phyloP scores from a whole-genome alignment of 805 yeast genomes.

The Barnettozyma pratensis region DNA sequence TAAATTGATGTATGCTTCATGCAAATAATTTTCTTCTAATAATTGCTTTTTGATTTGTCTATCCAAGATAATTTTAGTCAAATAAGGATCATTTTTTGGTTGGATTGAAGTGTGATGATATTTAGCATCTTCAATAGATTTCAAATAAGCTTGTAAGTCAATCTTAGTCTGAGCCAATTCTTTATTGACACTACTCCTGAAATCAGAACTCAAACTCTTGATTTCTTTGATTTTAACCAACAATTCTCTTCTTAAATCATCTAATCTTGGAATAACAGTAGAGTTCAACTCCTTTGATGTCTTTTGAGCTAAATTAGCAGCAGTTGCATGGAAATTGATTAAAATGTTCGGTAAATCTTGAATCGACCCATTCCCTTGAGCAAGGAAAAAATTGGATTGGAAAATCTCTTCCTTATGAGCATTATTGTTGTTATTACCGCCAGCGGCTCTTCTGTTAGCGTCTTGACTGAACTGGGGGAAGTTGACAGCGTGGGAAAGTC shows the following conservation, averaged over 20 bases:
- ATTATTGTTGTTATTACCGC: neutral
- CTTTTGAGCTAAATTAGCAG: conserved; percentile 53
- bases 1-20: conserved; percentile 83
- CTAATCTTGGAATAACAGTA: conserved; percentile 61
- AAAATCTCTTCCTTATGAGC: conserved; percentile 6
- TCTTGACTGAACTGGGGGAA: conserved; percentile 29
- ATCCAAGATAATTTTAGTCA: conserved; percentile 68
- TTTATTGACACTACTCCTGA: conserved; percentile 65
- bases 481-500: conserved; percentile 74
- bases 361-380: conserved; percentile 74
- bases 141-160: conserved; percentile 47
- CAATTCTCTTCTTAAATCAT: conserved; percentile 68
- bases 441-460: neutral
- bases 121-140: conserved; percentile 61
- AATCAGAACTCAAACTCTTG: conserved; percentile 75
- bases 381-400: conserved; percentile 51
- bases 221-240: conserved; percentile 84
- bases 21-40: conserved; percentile 77
- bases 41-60: conserved; percentile 73
- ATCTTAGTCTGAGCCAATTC: conserved; percentile 65
- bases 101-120: conserved; percentile 37
- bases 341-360: conserved; percentile 76
- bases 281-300: conserved; percentile 56
- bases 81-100: conserved; percentile 73
- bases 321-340: conserved; percentile 56